Evolutionary conservation across 768 basidiomycete genomes (phyloP).

Genomic region (Baorangia bicolor): DNA sequence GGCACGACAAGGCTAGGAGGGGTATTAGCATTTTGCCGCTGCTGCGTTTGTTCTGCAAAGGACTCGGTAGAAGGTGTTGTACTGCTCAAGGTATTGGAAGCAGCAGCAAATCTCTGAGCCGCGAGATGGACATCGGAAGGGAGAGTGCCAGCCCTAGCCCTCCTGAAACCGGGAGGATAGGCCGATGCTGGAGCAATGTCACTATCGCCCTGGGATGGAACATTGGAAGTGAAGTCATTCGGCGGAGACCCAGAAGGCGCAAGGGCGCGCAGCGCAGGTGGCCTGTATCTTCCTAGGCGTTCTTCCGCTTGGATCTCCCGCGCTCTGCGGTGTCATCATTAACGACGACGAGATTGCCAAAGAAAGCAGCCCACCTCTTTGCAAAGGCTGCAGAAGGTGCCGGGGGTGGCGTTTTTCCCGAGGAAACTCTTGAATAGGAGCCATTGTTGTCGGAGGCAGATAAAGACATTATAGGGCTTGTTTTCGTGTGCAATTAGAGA

Average conservation of each 20-base stretch:
- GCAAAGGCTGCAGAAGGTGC: constrained; percentile 88
- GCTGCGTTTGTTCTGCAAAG: constrained; percentile 45
- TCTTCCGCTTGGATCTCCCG: constrained; percentile 84
- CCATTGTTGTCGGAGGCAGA: constrained; percentile 79
- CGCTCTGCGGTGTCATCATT: constrained; percentile 49
- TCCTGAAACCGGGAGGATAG: constrained; percentile 84
- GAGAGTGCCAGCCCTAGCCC: constrained; percentile 96
- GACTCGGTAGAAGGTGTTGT: constrained; percentile 50
- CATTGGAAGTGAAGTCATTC: constrained; percentile 60
- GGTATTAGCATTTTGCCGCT: constrained; percentile 36
- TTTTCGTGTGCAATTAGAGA: constrained; percentile 70
- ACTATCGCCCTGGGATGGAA: constrained; percentile 57
- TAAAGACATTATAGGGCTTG: constrained; percentile 84
- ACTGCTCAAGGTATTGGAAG: constrained; percentile 55
- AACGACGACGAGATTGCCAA: constrained; percentile 17
- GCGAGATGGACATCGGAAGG: constrained; percentile 93
- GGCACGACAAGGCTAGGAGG: constrained; percentile 43
- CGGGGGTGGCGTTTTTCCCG: constrained; percentile 88
- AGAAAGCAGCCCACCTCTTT: constrained; percentile 59
- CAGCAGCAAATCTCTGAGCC: constrained; percentile 76
- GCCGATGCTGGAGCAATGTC: constrained; percentile 65
- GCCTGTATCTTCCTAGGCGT: constrained; percentile 69
- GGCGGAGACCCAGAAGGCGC: constrained; percentile 71
- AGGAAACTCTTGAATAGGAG: constrained; percentile 78
- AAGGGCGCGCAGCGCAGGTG: constrained; percentile 72